Conservation (phyloP, 192 early-diverging fungal species). For the Coemansia sp. region DNA sequence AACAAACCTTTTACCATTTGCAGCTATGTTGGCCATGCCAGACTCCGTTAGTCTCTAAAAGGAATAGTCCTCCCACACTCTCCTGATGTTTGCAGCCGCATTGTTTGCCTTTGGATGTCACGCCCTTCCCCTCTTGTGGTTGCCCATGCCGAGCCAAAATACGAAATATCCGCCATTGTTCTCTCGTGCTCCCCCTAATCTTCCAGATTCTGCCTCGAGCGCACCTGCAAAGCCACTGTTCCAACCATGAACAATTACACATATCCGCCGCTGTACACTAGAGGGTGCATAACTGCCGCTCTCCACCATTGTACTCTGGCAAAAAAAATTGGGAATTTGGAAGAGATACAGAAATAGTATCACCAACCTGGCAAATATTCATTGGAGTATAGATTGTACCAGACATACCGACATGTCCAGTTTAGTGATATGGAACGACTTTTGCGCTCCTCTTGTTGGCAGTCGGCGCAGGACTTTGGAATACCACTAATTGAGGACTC, state of each 20-base stretch:
- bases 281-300: background rate
- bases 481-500: background rate
- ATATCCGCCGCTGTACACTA: background rate
- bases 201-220: conserved; percentile 5
- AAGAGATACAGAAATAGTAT: conserved; percentile 1
- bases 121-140: background rate
- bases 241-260: background rate
- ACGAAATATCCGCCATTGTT: conserved; percentile 9
- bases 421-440: too few species aligned
- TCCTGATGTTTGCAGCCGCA: conserved; percentile 2
- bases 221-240: conserved; percentile 3
- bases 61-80: background rate
- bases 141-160: conserved; percentile 5
- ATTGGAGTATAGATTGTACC: background rate
- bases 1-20: background rate
- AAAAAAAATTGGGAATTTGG: background rate
- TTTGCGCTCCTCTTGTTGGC: too few species aligned
- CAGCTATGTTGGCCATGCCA: background rate
- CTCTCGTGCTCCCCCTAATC: conserved; percentile 3
- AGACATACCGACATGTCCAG: background rate
- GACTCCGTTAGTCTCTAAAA: background rate
- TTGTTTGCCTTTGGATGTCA: background rate
- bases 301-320: background rate
- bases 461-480: too few species aligned
- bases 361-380: background rate